These are phyloP conservation scores for Melaleuca alternifolia DNA, from an alignment of 345 rosid species.

Conservation along the genomic window DNA sequence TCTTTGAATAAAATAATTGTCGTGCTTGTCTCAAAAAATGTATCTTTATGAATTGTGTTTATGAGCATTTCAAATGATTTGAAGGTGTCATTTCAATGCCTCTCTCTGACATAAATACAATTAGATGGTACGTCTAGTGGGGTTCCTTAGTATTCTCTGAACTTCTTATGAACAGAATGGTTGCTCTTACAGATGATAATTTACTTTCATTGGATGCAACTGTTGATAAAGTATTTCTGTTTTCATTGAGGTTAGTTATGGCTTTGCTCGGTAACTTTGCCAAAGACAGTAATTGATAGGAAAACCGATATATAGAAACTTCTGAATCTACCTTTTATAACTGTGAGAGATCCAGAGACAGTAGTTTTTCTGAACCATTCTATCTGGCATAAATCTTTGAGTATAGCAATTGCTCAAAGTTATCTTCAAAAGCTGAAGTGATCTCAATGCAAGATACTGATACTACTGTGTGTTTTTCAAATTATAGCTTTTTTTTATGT, in stretches of 20 bases:
- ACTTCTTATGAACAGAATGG: background rate
- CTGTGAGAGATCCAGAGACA: background rate
- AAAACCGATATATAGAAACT: background rate
- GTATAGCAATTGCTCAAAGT: background rate
- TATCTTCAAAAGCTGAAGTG: background rate
- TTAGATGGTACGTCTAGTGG: background rate
- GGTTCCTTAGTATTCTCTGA: background rate
- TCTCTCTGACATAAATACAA: background rate
- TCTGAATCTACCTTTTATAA: background rate
- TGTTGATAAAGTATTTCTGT: background rate
- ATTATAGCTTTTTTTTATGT: background rate
- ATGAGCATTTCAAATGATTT: background rate
- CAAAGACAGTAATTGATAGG: background rate
- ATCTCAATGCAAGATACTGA: background rate
- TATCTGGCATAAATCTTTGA: background rate
- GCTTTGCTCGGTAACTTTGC: background rate
- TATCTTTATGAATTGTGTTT: background rate
- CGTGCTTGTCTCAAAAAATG: background rate
- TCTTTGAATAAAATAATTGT: background rate
- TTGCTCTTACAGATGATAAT: background rate
- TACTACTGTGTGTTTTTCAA: background rate
- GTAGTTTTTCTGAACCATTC: background rate
- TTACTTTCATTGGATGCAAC: background rate
- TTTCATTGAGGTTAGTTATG: background rate
- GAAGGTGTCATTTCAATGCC: background rate